Conservation (phyloP, 2,329 filamentous ascomycete genomes). For the Trichoderma semiorbis region DNA sequence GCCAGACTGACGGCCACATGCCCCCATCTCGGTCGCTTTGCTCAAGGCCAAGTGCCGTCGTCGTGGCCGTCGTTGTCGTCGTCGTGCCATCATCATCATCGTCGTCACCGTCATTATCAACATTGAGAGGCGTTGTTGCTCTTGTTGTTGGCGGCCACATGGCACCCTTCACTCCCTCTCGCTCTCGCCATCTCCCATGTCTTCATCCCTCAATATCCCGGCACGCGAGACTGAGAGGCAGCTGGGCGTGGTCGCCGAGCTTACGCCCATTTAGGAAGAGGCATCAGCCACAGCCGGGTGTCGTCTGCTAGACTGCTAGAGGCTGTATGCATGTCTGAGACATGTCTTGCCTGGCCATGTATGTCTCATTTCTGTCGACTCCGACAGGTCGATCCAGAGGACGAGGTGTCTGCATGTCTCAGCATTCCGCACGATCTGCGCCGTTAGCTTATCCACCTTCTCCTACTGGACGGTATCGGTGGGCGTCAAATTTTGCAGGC, state of each 20-base stretch:
- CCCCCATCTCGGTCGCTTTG: not conserved
- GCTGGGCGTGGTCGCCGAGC: slow-evolving; percentile 3
- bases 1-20: not conserved
- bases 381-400: slow-evolving; percentile 35
- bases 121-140: not conserved
- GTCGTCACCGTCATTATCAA: not conserved
- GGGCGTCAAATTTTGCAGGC: slow-evolving; percentile 8
- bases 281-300: slow-evolving; percentile 17
- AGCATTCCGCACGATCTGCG: slow-evolving; percentile 17
- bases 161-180: not conserved
- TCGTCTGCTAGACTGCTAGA: slow-evolving; percentile 13
- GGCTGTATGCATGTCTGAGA: slow-evolving; percentile 32
- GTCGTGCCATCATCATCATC: not conserved
- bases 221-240: not conserved
- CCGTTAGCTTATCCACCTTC: slow-evolving; percentile 9
- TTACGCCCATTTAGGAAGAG: slow-evolving; percentile 7
- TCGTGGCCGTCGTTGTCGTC: not conserved
- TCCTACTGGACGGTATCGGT: slow-evolving; percentile 3
- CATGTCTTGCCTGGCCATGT: slow-evolving; percentile 29
- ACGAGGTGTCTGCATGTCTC: slow-evolving; percentile 29
- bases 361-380: slow-evolving; percentile 36
- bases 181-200: not conserved
- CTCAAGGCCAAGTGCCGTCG: not conserved
- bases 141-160: not conserved
- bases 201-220: not conserved